Conservation (phyloP, 1,284 basidiomycete genomes). For the Cutaneotrichosporon cavernicola region DNA sequence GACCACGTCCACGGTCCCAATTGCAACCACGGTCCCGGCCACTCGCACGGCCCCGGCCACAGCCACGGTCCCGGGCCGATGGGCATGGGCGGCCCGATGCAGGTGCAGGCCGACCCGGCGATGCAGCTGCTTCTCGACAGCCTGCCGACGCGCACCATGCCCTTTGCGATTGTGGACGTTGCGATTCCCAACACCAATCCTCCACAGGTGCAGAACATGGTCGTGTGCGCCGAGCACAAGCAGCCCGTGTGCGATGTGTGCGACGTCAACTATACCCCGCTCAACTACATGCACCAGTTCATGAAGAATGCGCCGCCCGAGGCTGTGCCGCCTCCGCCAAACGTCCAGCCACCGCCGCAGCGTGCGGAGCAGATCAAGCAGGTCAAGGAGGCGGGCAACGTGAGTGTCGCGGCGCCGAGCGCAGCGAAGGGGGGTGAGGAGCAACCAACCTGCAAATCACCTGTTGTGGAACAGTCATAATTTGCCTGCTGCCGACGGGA, state of each 20-base stretch:
- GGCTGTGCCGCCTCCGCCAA: conserved; percentile 73
- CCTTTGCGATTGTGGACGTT: conserved; percentile 33
- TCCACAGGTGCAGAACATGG: conserved; percentile 34
- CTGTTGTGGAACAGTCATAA: background rate
- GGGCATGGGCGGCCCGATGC: conserved; percentile 20
- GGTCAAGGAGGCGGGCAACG: conserved; percentile 88
- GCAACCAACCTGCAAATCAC: no score
- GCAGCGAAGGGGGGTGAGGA: background rate
- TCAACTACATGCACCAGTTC: conserved; percentile 70
- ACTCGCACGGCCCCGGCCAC: conserved; percentile 24
- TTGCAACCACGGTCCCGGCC: conserved; percentile 23
- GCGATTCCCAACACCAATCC: conserved; percentile 37
- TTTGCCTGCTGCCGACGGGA: background rate
- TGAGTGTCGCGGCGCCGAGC: conserved; percentile 48
- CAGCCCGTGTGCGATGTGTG: conserved; percentile 70
- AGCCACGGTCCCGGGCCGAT: conserved; percentile 7
- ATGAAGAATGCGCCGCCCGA: conserved; percentile 66
- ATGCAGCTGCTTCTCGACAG: conserved; percentile 46
- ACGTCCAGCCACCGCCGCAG: conserved; percentile 64
- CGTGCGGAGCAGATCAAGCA: conserved; percentile 69
- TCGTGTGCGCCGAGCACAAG: conserved; percentile 64
- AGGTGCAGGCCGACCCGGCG: conserved; percentile 40
- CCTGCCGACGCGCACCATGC: conserved; percentile 38
- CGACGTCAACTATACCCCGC: conserved; percentile 64
- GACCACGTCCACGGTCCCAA: conserved; percentile 17